phyloP scores from a whole-genome alignment of 371 early-diverging fungal species.

The Chytridium lagenaria region DNA sequence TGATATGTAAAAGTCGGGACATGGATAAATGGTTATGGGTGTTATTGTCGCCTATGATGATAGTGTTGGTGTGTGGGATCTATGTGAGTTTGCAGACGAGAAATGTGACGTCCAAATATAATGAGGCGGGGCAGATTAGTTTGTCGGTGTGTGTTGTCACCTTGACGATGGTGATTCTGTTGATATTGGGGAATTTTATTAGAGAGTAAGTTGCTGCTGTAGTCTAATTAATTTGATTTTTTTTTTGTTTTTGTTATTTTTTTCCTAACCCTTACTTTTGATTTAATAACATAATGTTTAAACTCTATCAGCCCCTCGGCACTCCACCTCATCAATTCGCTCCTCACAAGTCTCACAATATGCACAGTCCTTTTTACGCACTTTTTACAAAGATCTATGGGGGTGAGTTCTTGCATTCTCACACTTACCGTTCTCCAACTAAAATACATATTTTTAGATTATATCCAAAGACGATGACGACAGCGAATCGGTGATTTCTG shows the following conservation, averaged over 20 bases:
- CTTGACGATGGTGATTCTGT: constrained; percentile 13
- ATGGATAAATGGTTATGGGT: constrained; percentile 28
- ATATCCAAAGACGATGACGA: background rate
- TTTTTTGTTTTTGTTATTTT: background rate
- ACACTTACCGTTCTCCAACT: background rate
- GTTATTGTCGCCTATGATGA: constrained; percentile 7
- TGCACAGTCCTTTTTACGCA: constrained; percentile 20
- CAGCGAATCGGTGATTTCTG: too few relatives aligned
- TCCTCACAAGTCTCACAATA: constrained; percentile 14
- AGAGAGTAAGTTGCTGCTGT: constrained; percentile 20
- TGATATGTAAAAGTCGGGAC: constrained; percentile 13
- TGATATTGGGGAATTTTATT: constrained; percentile 8
- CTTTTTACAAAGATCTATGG: constrained; percentile 26
- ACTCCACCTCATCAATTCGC: constrained; percentile 2
- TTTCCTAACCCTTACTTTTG: too few relatives aligned
- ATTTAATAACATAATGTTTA: too few relatives aligned
- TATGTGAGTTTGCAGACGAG: constrained; percentile 28
- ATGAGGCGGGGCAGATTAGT: constrained; percentile 24
- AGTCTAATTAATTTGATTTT: background rate
- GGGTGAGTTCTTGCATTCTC: background rate
- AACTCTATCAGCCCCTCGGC: constrained; percentile 28
- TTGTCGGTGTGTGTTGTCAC: constrained; percentile 18
- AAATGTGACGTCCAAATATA: constrained; percentile 20
- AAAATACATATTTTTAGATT: background rate
- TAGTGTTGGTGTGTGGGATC: constrained; percentile 7